These are phyloP conservation scores for Leptomonas seymouri DNA, from an alignment of 208 protist genomes.

Conservation along the genomic window DNA sequence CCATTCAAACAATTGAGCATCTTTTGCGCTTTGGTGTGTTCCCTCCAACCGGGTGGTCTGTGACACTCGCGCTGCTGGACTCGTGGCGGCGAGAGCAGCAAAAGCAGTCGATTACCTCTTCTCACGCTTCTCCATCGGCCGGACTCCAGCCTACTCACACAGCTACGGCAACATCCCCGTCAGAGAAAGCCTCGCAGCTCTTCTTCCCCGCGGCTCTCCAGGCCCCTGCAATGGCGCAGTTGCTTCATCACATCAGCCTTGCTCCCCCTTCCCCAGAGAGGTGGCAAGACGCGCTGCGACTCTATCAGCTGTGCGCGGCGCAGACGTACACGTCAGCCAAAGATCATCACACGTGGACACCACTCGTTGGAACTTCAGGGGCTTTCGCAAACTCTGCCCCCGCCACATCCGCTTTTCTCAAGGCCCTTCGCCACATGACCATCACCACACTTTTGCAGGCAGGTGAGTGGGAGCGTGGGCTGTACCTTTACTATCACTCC, in stretches of 20 bases:
- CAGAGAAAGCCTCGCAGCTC: background rate
- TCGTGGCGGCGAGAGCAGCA: conserved; percentile 17
- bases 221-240: conserved; percentile 24
- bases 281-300: conserved; percentile 30
- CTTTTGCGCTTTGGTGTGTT: conserved; percentile 27
- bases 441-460: conserved; percentile 42
- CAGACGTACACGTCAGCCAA: background rate
- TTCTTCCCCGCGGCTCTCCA: conserved; percentile 18
- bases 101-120: background rate
- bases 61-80: conserved; percentile 21
- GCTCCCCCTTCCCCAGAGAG: conserved; percentile 15
- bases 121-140: background rate
- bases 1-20: conserved; percentile 7
- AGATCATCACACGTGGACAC: background rate
- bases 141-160: background rate
- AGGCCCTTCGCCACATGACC: conserved; percentile 44
- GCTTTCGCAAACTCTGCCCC: background rate
- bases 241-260: conserved; percentile 33
- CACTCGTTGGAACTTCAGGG: background rate
- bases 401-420: conserved; percentile 20
- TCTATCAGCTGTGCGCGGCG: conserved; percentile 25
- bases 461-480: conserved; percentile 42
- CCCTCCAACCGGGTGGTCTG: conserved; percentile 18
- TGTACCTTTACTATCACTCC: conserved; percentile 53
- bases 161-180: background rate